These are phyloP conservation scores for Trypanosoma mega DNA, from an alignment of 208 protist species.

Conservation along the genomic window DNA sequence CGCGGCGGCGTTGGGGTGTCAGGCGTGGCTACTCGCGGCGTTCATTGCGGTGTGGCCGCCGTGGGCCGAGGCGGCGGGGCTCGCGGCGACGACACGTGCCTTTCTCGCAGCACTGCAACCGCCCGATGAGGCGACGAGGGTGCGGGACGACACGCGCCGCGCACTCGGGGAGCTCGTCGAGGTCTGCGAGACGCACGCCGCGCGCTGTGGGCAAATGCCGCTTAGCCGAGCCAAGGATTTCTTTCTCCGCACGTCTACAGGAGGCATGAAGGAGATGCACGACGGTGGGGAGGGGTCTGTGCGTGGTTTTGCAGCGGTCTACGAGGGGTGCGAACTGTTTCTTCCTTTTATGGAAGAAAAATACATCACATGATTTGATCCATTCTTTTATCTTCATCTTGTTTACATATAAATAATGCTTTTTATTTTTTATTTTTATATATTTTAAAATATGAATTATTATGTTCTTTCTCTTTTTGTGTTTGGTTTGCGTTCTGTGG, in stretches of 20 bases:
- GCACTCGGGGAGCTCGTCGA: slow-evolving; percentile 26
- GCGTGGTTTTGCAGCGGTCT: slow-evolving; percentile 15
- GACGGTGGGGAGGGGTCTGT: slow-evolving; percentile 4
- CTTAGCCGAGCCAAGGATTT: slow-evolving; percentile 29
- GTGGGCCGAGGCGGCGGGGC: slow-evolving; percentile 16
- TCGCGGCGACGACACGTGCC: slow-evolving; percentile 5
- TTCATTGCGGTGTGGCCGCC: slow-evolving; percentile 19
- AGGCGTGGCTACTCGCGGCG: slow-evolving; percentile 25
- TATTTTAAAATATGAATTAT: neutral
- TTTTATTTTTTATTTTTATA: slow-evolving; percentile 20
- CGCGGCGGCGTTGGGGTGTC: neutral
- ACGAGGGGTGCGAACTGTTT: slow-evolving; percentile 10
- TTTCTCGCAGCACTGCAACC: slow-evolving; percentile 24
- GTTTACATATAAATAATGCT: neutral
- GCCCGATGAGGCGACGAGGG: neutral
- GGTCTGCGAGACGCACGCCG: slow-evolving; percentile 23
- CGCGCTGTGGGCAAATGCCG: slow-evolving; percentile 19
- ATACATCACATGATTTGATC: too few relatives aligned
- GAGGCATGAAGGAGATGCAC: too few relatives aligned
- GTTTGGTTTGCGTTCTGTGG: neutral
- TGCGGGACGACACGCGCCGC: neutral
- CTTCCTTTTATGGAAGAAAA: neutral
- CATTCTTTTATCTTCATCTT: slow-evolving; percentile 2
- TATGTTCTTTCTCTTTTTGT: neutral
- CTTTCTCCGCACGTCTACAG: slow-evolving; percentile 7